A percentile compares a stretch with the other conserved stretches of the same genome.
Evolutionary conservation across 164 flowering plant species (phyloP).

Genomic region (Berberis thunbergii): DNA sequence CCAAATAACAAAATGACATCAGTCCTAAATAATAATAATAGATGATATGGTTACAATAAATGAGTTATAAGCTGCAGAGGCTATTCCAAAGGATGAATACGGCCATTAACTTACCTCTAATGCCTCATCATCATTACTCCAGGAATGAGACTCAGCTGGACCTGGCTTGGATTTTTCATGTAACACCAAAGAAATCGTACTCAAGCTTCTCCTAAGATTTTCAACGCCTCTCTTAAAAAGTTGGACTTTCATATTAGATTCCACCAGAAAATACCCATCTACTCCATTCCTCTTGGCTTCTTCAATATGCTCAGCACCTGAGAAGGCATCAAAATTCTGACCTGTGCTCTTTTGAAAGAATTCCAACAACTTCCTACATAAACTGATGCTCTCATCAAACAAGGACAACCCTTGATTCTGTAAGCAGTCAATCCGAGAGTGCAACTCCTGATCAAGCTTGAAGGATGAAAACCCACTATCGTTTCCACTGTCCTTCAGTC

Average conservation of each 20-base stretch:
- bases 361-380: slow-evolving; percentile 54
- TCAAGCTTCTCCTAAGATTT: slow-evolving; percentile 52
- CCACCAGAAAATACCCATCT: slow-evolving; percentile 61
- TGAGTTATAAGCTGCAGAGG: too few species aligned
- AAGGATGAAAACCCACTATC: slow-evolving; percentile 33
- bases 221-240: slow-evolving; percentile 63
- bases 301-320: slow-evolving; percentile 10
- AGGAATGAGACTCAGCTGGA: slow-evolving; percentile 16
- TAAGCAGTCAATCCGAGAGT: slow-evolving; percentile 38
- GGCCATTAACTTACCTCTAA: slow-evolving; percentile 26
- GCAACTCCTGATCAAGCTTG: slow-evolving; percentile 67
- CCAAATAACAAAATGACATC: slow-evolving; percentile 17
- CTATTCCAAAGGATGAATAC: too few species aligned
- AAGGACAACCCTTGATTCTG: slow-evolving; percentile 57
- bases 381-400: slow-evolving; percentile 41
- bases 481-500: slow-evolving; percentile 41
- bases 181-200: slow-evolving; percentile 38
- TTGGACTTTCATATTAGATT: slow-evolving; percentile 70
- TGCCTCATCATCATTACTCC: slow-evolving; percentile 14
- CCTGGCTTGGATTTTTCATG: slow-evolving; percentile 41
- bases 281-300: slow-evolving; percentile 26
- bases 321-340: slow-evolving; percentile 9
- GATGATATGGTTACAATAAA: too few species aligned
- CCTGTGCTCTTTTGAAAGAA: slow-evolving; percentile 35
- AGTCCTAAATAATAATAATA: neutral